phyloP scores from a whole-genome alignment of 192 early-diverging fungal genomes.

The Chytriomyces sp. region DNA sequence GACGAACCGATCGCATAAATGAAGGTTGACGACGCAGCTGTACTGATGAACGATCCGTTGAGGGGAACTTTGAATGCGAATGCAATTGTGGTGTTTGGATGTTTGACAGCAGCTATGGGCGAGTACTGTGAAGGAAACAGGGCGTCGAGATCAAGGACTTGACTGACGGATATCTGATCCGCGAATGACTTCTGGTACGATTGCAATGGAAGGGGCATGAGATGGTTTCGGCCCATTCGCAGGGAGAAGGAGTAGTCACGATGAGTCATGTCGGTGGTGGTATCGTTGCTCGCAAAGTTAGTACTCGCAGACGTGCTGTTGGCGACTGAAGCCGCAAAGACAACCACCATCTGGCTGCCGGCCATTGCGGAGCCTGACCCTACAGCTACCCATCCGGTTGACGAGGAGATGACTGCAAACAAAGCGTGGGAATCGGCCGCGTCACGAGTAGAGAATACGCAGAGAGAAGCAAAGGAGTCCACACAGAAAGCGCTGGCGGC shows the following conservation, averaged over 20 bases:
- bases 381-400: constrained; percentile 26
- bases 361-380: constrained; percentile 38
- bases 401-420: background rate
- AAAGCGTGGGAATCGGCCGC: background rate
- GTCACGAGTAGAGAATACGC: no score
- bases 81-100: background rate
- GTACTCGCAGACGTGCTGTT: background rate
- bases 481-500: background rate
- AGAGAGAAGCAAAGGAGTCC: background rate
- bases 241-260: no score
- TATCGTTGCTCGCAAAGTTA: constrained; percentile 8
- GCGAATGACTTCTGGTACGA: no score
- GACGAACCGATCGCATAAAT: constrained; percentile 33
- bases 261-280: no score
- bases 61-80: constrained; percentile 21
- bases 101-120: background rate
- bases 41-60: background rate
- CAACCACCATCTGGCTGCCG: constrained; percentile 35
- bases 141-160: no score
- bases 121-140: no score
- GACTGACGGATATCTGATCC: no score
- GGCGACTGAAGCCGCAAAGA: background rate
- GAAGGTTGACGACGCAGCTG: constrained; percentile 17
- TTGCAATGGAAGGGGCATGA: no score
- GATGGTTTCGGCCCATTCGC: no score